These are phyloP conservation scores for Microthlaspi erraticum DNA, from an alignment of 345 rosid species.

Conservation along the genomic window DNA sequence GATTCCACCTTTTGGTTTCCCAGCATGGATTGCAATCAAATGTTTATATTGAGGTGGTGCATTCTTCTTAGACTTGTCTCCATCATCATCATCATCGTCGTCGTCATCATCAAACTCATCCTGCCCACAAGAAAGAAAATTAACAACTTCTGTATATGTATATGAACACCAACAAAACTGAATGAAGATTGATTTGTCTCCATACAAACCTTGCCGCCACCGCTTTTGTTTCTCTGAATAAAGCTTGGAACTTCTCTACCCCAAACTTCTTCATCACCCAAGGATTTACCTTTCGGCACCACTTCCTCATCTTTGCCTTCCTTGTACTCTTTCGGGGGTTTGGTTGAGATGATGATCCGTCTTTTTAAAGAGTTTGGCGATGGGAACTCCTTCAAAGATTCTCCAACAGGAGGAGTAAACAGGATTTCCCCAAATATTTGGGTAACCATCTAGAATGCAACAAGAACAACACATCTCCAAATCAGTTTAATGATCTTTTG, in stretches of 20 bases:
- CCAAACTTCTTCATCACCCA: slow-evolving; percentile 75
- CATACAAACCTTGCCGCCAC: slow-evolving; percentile 25
- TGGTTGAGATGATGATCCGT: slow-evolving; percentile 75
- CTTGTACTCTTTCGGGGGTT: slow-evolving; percentile 83
- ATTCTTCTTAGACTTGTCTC: slow-evolving; percentile 40
- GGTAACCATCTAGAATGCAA: slow-evolving; percentile 66
- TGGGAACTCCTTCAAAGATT: slow-evolving; percentile 71
- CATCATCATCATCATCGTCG: slow-evolving; percentile 40
- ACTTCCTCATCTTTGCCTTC: slow-evolving; percentile 39
- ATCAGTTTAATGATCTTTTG: not conserved
- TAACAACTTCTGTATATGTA: not conserved
- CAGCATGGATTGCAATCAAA: slow-evolving; percentile 56
- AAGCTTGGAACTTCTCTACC: slow-evolving; percentile 73
- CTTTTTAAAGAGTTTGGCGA: slow-evolving; percentile 69
- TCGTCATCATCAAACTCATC: slow-evolving; percentile 51
- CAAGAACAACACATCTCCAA: slow-evolving; percentile 19
- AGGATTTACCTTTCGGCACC: slow-evolving; percentile 49
- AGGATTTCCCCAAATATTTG: slow-evolving; percentile 77
- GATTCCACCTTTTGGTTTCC: slow-evolving; percentile 58
- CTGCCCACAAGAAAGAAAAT: slow-evolving; percentile 39
- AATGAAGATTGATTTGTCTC: slow-evolving; percentile 20
- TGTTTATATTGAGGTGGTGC: slow-evolving; percentile 49
- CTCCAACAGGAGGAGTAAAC: slow-evolving; percentile 65
- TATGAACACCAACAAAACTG: slow-evolving; percentile 27
- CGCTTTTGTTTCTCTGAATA: slow-evolving; percentile 37